Conservation (phyloP, 1,284 basidiomycete species). For the Sphagnurus paluster region DNA sequence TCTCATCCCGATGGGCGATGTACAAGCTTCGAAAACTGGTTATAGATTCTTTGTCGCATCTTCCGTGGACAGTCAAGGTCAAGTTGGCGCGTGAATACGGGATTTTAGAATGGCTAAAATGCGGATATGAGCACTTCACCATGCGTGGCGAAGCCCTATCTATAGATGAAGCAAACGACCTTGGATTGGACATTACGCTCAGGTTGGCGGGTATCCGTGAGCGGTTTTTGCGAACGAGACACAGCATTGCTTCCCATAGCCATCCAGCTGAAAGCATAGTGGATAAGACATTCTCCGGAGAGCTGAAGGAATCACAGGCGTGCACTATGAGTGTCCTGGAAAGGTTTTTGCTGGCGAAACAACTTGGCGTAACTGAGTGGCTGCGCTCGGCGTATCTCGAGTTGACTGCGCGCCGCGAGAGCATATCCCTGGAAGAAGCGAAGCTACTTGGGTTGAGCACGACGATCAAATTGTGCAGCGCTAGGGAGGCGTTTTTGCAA, state of each 20-base stretch:
- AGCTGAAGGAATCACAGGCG: background rate
- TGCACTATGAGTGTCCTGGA: background rate
- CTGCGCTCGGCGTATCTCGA: conserved; percentile 3
- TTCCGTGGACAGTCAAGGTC: background rate
- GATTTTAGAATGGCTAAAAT: background rate
- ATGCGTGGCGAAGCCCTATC: background rate
- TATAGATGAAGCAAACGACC: background rate
- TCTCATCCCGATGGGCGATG: conserved; percentile 8
- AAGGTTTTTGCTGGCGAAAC: conserved; percentile 1
- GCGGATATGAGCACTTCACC: background rate
- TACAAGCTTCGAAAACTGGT: conserved; percentile 4
- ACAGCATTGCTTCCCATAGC: too few relatives aligned
- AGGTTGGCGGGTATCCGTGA: conserved; percentile 2
- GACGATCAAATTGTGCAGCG: conserved; percentile 1
- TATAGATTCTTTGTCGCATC: background rate
- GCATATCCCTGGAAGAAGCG: conserved; percentile 3
- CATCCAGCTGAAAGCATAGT: too few relatives aligned
- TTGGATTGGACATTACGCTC: conserved; percentile 3
- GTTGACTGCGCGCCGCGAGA: background rate
- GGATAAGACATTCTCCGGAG: background rate
- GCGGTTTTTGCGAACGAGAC: background rate
- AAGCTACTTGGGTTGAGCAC: conserved; percentile 1
- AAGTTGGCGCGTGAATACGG: background rate
- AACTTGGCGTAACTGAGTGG: background rate
- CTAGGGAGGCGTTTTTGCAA: too few relatives aligned